Base-by-base conservation (phyloP, 169 alveolate genomes). In the Toxoplasma gondii region DNA sequence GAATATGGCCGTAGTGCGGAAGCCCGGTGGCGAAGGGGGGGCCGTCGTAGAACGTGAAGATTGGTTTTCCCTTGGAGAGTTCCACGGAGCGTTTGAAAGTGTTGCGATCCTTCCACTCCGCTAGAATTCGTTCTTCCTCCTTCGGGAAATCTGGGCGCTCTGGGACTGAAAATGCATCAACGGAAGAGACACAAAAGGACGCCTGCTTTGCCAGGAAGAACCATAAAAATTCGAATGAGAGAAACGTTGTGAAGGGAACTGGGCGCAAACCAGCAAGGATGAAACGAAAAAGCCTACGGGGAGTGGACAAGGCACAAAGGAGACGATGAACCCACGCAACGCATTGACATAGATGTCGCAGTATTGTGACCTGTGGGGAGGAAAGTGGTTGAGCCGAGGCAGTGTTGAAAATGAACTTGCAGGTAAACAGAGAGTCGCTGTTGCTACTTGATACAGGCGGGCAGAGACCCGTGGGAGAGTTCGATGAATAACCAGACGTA, bases 1-100 rank as follows among this genome's bases (percentile, higher is more conserved):
- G 98, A 64, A 99, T 98, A 97, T 99, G 99, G 22, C 99, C 99
- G 96, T 99, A 99, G 96, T 99, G 99, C 43, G 99, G 99, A 86
- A 98, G 97, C 27, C 99, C 99, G 0, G 99, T 99, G 82, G 99
- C 99, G 95, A 99, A 99, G 41, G 99, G 99, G 0, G 99, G 99
- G 4, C 99, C 99, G 92, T 99, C 99, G 97, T 99, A 99, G 97
- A 99, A 99, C 38, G 99, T 98, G 96, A 97, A 99, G 54, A 97
- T 97, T 38, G 99, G 99, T 39, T 95, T 96, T 34, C 98, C 98
- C 92, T 91, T 41, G 29, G 91, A 69, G 7, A 78, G 22, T 19
- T 80, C 70, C 41, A 81, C 24, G 24, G 93, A 81, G 74, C 82
- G 58, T 34, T 78, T 19, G 78, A 94, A 91, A 1, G 91, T 78